These are phyloP conservation scores for Clavispora vitiphila DNA, from an alignment of 805 yeast genomes.

Conservation along the genomic window DNA sequence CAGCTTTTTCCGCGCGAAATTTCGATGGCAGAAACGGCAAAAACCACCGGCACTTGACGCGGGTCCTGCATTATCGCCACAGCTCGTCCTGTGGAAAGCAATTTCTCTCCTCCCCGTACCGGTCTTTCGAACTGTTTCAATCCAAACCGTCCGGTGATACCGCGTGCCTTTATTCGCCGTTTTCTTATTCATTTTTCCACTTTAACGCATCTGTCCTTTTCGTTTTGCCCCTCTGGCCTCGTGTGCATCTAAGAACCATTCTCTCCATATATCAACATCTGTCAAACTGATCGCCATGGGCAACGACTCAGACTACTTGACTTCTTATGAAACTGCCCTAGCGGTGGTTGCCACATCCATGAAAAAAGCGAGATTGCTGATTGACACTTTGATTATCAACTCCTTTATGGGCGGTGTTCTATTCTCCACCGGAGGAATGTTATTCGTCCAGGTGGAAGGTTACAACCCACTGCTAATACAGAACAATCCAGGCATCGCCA, in stretches of 20 bases:
- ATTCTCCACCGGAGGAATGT: conserved; percentile 71
- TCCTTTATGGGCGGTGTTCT: conserved; percentile 67
- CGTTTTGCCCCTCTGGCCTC: too few relatives aligned
- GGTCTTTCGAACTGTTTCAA: neutral
- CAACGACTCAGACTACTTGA: conserved; percentile 43
- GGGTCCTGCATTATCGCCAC: neutral
- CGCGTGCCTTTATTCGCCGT: neutral
- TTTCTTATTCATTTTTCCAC: too few relatives aligned
- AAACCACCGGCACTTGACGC: neutral
- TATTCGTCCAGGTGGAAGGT: conserved; percentile 52
- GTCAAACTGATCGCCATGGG: conserved; percentile 4
- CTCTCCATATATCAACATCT: neutral
- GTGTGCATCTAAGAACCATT: too few relatives aligned
- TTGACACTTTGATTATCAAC: conserved; percentile 56
- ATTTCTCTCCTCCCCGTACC: conserved; percentile 1
- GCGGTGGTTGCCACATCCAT: conserved; percentile 82
- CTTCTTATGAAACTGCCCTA: conserved; percentile 77
- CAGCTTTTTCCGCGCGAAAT: conserved; percentile 8
- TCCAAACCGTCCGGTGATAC: neutral
- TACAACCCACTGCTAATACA: conserved; percentile 40
- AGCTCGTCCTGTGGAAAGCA: neutral
- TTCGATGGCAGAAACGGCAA: neutral
- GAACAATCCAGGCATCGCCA: conserved; percentile 48
- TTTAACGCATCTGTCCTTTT: too few relatives aligned
- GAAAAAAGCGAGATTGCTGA: conserved; percentile 69